Conservation (phyloP, 2,329 filamentous ascomycete species). For the Orbilia ellipsospora region DNA sequence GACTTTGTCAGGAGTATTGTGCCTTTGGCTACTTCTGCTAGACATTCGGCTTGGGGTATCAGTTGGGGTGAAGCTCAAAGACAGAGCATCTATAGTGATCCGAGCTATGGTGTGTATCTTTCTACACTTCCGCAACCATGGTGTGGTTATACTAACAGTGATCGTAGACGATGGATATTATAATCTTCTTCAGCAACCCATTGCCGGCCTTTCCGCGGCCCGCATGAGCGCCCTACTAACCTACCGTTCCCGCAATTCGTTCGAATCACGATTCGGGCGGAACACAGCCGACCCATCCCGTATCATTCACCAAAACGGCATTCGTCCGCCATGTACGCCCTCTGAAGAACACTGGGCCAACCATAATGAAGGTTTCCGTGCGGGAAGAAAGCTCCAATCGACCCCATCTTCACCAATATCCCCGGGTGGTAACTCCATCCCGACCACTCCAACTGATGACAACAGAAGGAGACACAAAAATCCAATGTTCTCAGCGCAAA, state of each 20-base stretch:
- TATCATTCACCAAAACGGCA: constrained; percentile 82
- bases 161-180: constrained; percentile 81
- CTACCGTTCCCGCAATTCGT: constrained; percentile 95
- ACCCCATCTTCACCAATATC: constrained; percentile 39
- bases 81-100: constrained; percentile 96
- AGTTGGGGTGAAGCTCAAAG: constrained; percentile 90
- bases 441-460: constrained; percentile 58
- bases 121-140: not conserved
- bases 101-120: constrained; percentile 74
- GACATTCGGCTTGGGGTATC: constrained; percentile 89
- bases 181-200: constrained; percentile 75
- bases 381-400: constrained; percentile 56
- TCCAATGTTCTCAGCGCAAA: constrained; percentile 92
- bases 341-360: constrained; percentile 80
- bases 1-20: constrained; percentile 84
- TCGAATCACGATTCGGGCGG: constrained; percentile 92
- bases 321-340: constrained; percentile 69
- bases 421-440: not conserved
- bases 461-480: constrained; percentile 60
- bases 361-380: constrained; percentile 77
- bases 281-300: constrained; percentile 89
- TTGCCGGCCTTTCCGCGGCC: constrained; percentile 87
- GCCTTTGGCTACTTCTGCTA: constrained; percentile 84
- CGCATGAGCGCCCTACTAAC: constrained; percentile 97
- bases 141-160: too few species aligned